phyloP scores from a whole-genome alignment of 495 filamentous ascomycete species.

The Xylaria sp. region DNA sequence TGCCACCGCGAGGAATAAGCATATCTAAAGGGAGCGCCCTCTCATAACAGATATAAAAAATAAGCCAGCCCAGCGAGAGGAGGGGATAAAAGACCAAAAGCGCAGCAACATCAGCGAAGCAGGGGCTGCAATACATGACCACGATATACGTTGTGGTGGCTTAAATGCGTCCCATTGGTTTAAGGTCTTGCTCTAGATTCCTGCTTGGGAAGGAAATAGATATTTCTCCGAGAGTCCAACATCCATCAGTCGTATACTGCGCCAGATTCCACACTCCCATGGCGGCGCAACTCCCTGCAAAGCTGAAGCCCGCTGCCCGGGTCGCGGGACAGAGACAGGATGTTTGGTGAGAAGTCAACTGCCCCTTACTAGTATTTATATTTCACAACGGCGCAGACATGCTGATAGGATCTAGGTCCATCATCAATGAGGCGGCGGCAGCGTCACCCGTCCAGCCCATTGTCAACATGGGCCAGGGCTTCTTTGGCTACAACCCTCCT shows the following conservation, averaged over 20 bases:
- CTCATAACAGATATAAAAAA: neutral
- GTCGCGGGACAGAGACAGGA: slow-evolving; percentile 86
- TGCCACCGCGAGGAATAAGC: neutral
- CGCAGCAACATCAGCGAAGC: neutral
- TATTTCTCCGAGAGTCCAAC: neutral
- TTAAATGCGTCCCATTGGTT: slow-evolving; percentile 16
- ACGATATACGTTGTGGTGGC: neutral
- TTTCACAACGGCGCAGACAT: neutral
- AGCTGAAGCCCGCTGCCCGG: slow-evolving; percentile 72
- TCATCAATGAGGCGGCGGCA: slow-evolving; percentile 88
- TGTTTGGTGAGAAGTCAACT: slow-evolving; percentile 75
- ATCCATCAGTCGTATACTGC: slow-evolving; percentile 10
- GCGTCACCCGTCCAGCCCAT: slow-evolving; percentile 90
- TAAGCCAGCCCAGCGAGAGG: neutral
- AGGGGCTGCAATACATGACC: neutral
- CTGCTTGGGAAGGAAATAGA: slow-evolving; percentile 1
- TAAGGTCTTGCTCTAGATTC: slow-evolving; percentile 9
- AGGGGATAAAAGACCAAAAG: neutral
- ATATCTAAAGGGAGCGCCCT: neutral
- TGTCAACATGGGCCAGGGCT: slow-evolving; percentile 96
- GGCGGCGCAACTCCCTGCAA: slow-evolving; percentile 37
- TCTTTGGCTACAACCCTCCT: slow-evolving; percentile 97
- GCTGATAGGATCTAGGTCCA: slow-evolving; percentile 66
- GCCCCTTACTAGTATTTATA: neutral
- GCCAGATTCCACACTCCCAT: slow-evolving; percentile 39